phyloP scores from a whole-genome alignment of 1,139 yeast genomes.

The Kodamaea ohmeri region DNA sequence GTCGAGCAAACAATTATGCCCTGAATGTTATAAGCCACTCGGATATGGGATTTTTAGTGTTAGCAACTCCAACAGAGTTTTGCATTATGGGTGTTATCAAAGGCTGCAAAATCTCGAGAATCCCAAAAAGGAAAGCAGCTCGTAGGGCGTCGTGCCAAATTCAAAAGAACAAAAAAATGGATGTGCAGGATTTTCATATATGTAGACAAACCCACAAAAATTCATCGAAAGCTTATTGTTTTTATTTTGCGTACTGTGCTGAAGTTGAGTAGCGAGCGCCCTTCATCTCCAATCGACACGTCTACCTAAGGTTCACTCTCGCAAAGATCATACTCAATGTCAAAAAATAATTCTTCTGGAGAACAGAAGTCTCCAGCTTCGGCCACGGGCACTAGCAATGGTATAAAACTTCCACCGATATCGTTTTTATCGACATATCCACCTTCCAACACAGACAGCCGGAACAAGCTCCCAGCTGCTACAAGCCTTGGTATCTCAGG shows the following conservation, averaged over 20 bases:
- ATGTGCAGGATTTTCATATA: neutral
- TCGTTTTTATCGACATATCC: conserved; percentile 24
- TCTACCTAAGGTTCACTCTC: neutral
- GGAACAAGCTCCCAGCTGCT: conserved; percentile 20
- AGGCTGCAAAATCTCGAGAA: neutral
- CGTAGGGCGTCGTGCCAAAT: conserved; percentile 1
- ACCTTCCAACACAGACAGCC: conserved; percentile 10
- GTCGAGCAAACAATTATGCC: conserved; percentile 47
- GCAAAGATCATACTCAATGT: conserved; percentile 4
- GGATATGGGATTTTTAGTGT: conserved; percentile 63
- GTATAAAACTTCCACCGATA: conserved; percentile 30
- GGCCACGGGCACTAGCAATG: conserved; percentile 9
- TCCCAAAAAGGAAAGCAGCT: neutral
- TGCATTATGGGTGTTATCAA: conserved; percentile 46
- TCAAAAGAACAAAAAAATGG: neutral
- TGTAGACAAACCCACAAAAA: conserved; percentile 3
- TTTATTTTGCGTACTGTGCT: neutral
- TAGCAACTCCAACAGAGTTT: conserved; percentile 49
- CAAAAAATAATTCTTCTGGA: conserved; percentile 1
- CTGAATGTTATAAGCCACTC: conserved; percentile 56
- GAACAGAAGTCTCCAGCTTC: conserved; percentile 4
- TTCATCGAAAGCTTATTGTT: conserved; percentile 2
- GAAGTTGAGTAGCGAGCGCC: neutral
- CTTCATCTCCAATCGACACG: neutral
- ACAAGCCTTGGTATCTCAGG: conserved; percentile 22